Evolutionary conservation across 352 stramenopile species (phyloP).

Genomic region (Thalassiosira livingstoniorum): DNA sequence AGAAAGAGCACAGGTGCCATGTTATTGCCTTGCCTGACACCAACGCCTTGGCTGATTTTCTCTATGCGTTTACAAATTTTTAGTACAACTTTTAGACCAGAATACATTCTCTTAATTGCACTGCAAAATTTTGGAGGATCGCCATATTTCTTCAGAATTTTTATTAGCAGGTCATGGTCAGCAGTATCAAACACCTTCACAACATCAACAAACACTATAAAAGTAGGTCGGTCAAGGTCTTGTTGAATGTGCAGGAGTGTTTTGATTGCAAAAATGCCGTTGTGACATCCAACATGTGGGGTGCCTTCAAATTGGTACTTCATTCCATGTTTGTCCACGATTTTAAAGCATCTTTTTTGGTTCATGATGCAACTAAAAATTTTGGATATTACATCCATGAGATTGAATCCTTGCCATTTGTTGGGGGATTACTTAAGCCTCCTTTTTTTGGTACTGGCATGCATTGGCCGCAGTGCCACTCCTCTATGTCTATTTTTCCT

Average conservation of each 20-base stretch:
- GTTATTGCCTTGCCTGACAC: constrained; percentile 20
- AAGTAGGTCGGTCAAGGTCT: constrained; percentile 13
- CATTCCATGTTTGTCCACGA: constrained; percentile 24
- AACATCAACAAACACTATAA: constrained; percentile 25
- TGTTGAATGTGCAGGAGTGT: neutral
- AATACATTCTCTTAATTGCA: constrained; percentile 21
- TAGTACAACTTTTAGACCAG: constrained; percentile 3
- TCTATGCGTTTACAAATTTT: constrained; percentile 14
- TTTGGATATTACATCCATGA: constrained; percentile 31
- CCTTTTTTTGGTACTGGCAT: constrained; percentile 10
- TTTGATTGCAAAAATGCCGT: constrained; percentile 7
- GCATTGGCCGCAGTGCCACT: constrained; percentile 2
- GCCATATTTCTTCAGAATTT: constrained; percentile 23
- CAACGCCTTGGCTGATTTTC: constrained; percentile 9
- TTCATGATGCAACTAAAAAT: constrained; percentile 8
- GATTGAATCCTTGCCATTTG: constrained; percentile 18
- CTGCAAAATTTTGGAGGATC: constrained; percentile 22
- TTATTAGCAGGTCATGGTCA: constrained; percentile 27
- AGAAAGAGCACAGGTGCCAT: constrained; percentile 27
- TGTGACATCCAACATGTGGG: constrained; percentile 13
- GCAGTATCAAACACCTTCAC: constrained; percentile 35
- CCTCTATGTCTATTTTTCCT: neutral
- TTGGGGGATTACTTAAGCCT: too few species aligned
- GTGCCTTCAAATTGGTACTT: constrained; percentile 16
- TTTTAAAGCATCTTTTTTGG: constrained; percentile 9